Base-by-base conservation (phyloP, 805 yeast genomes). In the Danielia oregonensis region DNA sequence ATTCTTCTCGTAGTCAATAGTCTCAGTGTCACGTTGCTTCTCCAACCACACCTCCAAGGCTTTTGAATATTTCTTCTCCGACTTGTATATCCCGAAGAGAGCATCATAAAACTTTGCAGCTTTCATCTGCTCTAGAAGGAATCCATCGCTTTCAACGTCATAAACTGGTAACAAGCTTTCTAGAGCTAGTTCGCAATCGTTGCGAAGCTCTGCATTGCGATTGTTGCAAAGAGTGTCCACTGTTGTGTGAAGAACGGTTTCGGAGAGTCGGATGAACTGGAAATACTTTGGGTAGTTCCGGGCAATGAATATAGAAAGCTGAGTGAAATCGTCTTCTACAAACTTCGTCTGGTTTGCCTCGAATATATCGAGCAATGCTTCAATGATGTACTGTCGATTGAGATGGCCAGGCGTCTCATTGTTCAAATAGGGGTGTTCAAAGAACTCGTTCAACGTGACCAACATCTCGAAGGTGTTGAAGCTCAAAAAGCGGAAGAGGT, bases 241-340 rank as follows among this genome's bases (percentile, higher is more conserved):
- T 0, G 82, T 60, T 3, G 57, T 52, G 5, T 72, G 70, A 26
- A 84, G 52, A 2, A 67, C 59, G 1, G 76, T 64, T 36, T 81
- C 93, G 1, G 88, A 74, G 1, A 93, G 55, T 28, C 86, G 68
- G 8, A 91, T 70, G 42, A 86, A 89, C 57, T 91, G 98, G 9
- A 76, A 68, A 55, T 84, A 91, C 52, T 91, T 93, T 2, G 96
- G 82, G 42, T 81, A 78, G 51, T 85, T 89, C 38, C 91, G 60
- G 0, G 91, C 85, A 22, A 91, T 57, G 51, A 91, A 93, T 3
- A 86, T 74, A 2, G 86, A 70, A 32, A 86, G 55, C 5, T 58
- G 51, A 27, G 66, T 56, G 10, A 46, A 39, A 22, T 60, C 66
- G 4, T 18, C 32, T 4, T 47, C 48, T 4, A 39, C 21, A 32